Percentiles rank a stretch among this genome's conserved stretches.
These are phyloP conservation scores for Neopestalotiopsis sp. DNA, from an alignment of 2,329 filamentous ascomycete genomes.

Conservation along the genomic window DNA sequence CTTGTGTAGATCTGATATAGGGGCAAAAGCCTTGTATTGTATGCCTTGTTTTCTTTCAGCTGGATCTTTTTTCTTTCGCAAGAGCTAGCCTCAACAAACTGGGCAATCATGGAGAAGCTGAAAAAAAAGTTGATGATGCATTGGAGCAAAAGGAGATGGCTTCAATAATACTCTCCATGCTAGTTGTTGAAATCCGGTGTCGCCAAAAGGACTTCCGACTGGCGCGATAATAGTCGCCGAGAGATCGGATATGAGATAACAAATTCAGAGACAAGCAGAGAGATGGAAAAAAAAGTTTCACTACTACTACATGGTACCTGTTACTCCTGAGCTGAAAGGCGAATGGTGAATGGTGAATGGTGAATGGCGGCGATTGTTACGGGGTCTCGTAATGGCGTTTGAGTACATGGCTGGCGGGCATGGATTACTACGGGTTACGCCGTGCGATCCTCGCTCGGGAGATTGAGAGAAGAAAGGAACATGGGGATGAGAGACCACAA, in stretches of 20 bases:
- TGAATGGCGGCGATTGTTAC: conserved; percentile 1
- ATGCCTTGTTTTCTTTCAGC: background rate
- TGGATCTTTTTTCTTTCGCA: background rate
- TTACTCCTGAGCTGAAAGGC: background rate
- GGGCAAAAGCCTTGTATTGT: background rate
- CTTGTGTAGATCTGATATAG: background rate
- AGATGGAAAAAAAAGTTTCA: background rate
- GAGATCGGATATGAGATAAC: conserved; percentile 2
- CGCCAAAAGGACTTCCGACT: background rate
- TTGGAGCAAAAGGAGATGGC: background rate
- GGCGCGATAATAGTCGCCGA: background rate
- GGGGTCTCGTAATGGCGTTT: background rate
- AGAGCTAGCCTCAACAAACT: background rate
- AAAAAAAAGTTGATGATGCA: background rate
- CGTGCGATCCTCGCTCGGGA: conserved; percentile 13
- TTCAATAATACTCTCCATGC: background rate
- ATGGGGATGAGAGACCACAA: background rate
- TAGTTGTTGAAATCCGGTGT: background rate
- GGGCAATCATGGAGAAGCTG: too few relatives aligned
- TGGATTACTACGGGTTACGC: conserved; percentile 6
- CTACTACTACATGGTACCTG: background rate
- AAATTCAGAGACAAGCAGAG: background rate
- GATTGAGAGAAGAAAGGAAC: conserved; percentile 5
- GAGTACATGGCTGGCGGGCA: background rate
- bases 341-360: background rate